Base-by-base conservation (phyloP, 306 rosid genomes). In the Cyamopsis tetragonoloba region DNA sequence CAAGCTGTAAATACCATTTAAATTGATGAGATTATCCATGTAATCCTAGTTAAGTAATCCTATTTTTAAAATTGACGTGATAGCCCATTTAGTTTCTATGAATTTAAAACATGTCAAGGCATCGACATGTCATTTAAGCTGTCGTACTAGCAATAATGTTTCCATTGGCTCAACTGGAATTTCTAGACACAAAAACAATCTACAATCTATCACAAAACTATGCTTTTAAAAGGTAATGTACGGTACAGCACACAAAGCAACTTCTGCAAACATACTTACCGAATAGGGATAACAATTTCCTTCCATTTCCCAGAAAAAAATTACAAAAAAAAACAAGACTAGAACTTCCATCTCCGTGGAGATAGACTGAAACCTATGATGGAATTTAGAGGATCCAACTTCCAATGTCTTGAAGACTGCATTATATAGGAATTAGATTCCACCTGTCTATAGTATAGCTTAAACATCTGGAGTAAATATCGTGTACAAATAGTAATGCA, bases 11-110 rank as follows among this genome's bases (percentile, higher is more conserved):
- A 48, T 0, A 12, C 31, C 24, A 1, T n/a, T 66, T 46, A 43
- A 31, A 56, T 15, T 73, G 23, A 74, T 10, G 50, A 43, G 39
- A 55, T 55, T 65, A 43, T 28, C 27, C 27, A 39, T 38, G 56
- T 39, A 49, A 50, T 53, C 14, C 39, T 41, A 20, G 37, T 41
- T 43, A 22, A 35, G 24, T 39, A 19, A 31, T 35, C 26, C 3
- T 28, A 22, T 65, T 31, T 66, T 32, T n/a, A 19, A 32, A n/a
- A 35, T 56, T 66, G 7, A 43, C 73, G 23, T 55, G 73, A 66
- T 30, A 30, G 30, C 26, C 24, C 14, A 14, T 44, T 41, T 23
- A 41, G 58, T 42, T 34, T 56, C 48, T 41, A 53, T 62, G 17
- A 49, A 17, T 73, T 41, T 62, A 73, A 53, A 53, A 20, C 41